A percentile compares a stretch with the other conserved stretches of the same genome.
Evolutionary conservation across 257 asterid genomes (phyloP).

Genomic region (Striga asiatica): DNA sequence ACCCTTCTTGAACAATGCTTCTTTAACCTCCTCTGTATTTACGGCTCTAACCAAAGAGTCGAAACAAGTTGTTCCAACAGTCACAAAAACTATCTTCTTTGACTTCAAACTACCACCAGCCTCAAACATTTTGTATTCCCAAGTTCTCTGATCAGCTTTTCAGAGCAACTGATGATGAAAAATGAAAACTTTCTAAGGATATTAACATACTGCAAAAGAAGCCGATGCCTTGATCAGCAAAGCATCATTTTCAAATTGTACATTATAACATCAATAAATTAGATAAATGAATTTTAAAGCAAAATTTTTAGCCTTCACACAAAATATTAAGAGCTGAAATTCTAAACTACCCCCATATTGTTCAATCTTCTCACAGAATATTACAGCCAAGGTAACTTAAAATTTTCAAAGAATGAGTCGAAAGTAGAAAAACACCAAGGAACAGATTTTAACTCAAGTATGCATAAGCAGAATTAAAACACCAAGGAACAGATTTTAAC

Average conservation of each 20-base stretch:
- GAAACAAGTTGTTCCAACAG: conserved; percentile 87
- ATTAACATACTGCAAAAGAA: conserved; percentile 13
- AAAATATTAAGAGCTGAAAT: no score
- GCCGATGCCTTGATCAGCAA: neutral
- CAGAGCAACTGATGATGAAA: neutral
- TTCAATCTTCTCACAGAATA: no score
- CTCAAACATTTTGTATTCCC: conserved; percentile 30
- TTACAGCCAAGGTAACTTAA: no score
- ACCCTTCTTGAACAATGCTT: conserved; percentile 51
- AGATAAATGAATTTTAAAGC: neutral
- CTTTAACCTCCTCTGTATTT: conserved; percentile 52
- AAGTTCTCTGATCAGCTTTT: neutral
- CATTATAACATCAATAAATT: neutral
- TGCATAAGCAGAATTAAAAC: no score
- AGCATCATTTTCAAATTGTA: neutral
- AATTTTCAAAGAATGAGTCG: no score
- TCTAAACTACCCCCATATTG: no score
- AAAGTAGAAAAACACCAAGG: no score
- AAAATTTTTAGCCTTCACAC: no score
- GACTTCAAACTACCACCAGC: conserved; percentile 23
- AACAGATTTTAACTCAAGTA: no score
- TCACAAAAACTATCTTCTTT: conserved; percentile 62
- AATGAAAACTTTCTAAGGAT: neutral
- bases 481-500: no score
- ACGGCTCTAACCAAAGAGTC: conserved; percentile 83